A percentile compares a stretch with the other conserved stretches of the same genome.
Conservation (phyloP, 345 rosid species). For the Eucalyptus cloeziana region DNA sequence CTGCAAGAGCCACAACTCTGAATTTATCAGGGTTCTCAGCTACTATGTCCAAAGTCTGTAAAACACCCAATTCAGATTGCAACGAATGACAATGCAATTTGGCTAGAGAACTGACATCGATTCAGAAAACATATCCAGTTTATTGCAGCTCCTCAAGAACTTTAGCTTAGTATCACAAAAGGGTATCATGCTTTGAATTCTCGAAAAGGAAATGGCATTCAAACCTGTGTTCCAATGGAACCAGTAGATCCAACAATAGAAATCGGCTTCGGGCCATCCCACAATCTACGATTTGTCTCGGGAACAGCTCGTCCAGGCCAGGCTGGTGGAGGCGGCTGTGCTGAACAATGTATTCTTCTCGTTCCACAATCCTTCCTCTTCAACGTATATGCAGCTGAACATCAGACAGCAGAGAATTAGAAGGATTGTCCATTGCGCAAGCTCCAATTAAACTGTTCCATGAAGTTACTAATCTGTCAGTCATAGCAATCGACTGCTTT, state of each 20-base stretch:
- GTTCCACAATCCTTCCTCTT: constrained; percentile 40
- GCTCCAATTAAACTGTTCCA: not conserved
- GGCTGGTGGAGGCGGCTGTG: constrained; percentile 64
- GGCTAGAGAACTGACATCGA: not conserved
- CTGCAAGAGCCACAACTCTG: constrained; percentile 85
- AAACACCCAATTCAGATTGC: not conserved
- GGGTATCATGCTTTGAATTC: not conserved
- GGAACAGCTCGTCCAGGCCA: constrained; percentile 93
- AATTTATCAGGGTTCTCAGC: constrained; percentile 88
- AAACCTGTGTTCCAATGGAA: constrained; percentile 97
- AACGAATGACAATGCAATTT: not conserved
- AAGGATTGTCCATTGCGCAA: not conserved
- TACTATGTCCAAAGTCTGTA: constrained; percentile 85
- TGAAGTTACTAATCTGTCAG: not conserved
- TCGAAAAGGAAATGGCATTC: not conserved
- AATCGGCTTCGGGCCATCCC: constrained; percentile 93
- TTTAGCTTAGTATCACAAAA: not conserved
- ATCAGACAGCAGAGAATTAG: not conserved
- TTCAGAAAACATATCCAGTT: not conserved
- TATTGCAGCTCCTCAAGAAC: not conserved
- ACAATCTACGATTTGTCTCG: constrained; percentile 46
- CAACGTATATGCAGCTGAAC: constrained; percentile 40
- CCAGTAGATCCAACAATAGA: constrained; percentile 94
- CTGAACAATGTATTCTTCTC: constrained; percentile 53
- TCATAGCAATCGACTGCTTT: not conserved